Percentiles rank a stretch among this genome's conserved stretches.
Evolutionary conservation across 768 basidiomycete genomes (phyloP).

Genomic region (Candolleomyces efflorescens): DNA sequence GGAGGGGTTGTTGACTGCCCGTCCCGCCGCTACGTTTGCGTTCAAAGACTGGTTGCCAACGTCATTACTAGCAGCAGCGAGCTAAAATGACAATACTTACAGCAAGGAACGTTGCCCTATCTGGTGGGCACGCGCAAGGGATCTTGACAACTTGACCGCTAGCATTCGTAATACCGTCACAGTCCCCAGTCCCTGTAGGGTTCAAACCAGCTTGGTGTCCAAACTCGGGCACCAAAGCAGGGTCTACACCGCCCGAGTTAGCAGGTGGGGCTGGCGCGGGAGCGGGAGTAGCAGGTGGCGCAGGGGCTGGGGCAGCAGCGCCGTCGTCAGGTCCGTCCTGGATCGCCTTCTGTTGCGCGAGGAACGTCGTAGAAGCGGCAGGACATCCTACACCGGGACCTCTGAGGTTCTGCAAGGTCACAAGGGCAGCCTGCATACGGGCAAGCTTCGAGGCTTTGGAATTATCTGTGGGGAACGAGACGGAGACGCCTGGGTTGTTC

Average conservation of each 20-base stretch:
- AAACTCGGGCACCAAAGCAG: slow-evolving; percentile 54
- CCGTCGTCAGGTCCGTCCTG: slow-evolving; percentile 22
- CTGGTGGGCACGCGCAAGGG: slow-evolving; percentile 66
- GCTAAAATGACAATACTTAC: slow-evolving; percentile 24
- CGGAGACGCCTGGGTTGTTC: slow-evolving; percentile 55
- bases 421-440: slow-evolving; percentile 53
- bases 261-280: not conserved
- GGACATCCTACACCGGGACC: slow-evolving; percentile 70
- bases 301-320: slow-evolving; percentile 10
- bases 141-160: slow-evolving; percentile 54
- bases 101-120: slow-evolving; percentile 44
- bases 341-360: slow-evolving; percentile 36
- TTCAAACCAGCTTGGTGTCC: slow-evolving; percentile 53
- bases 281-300: slow-evolving; percentile 18
- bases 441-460: slow-evolving; percentile 48
- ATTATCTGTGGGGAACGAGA: slow-evolving; percentile 62
- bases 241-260: slow-evolving; percentile 38
- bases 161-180: slow-evolving; percentile 55
- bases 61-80: not conserved
- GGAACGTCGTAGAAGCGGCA: slow-evolving; percentile 58
- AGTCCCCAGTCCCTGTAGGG: slow-evolving; percentile 67
- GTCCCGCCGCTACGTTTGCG: slow-evolving; percentile 57
- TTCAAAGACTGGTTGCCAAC: slow-evolving; percentile 32
- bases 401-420: slow-evolving; percentile 71
- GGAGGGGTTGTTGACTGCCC: slow-evolving; percentile 57